phyloP scores from a whole-genome alignment of 225 moss, liverwort and hornwort species.

The Antitrichia curtipendula region DNA sequence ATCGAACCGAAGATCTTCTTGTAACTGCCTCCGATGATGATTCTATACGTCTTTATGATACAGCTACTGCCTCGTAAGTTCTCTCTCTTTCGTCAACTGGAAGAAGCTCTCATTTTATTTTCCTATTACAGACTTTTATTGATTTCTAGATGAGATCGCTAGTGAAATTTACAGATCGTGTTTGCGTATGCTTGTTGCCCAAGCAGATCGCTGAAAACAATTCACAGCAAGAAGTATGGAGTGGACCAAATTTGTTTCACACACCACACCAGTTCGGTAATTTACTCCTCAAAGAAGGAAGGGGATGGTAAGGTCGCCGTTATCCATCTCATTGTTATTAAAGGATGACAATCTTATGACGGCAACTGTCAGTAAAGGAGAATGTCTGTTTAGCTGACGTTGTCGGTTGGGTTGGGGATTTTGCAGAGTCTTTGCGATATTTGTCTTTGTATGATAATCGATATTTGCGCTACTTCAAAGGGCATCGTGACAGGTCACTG shows the following conservation, averaged over 20 bases:
- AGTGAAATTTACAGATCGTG: not conserved
- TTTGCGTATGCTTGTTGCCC: not conserved
- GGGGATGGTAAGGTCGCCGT: conserved; percentile 67
- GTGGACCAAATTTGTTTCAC: conserved; percentile 98
- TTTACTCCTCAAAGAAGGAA: conserved; percentile 94
- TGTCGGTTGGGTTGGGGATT: not conserved
- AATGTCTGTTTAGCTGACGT: not conserved
- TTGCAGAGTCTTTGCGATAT: conserved; percentile 84
- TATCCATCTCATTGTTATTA: not conserved
- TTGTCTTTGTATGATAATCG: conserved; percentile 91
- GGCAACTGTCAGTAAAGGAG: not conserved
- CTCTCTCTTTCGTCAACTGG: not conserved
- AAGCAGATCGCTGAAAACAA: conserved; percentile 84
- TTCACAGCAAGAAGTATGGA: conserved; percentile 97
- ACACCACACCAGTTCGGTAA: conserved; percentile 83
- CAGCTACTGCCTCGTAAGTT: conserved; percentile 64
- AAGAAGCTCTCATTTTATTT: not conserved
- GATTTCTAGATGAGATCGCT: not conserved
- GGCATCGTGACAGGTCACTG: conserved; percentile 91
- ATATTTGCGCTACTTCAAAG: conserved; percentile 99
- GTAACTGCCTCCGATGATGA: conserved; percentile 96
- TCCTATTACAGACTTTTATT: not conserved
- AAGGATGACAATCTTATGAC: not conserved
- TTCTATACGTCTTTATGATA: conserved; percentile 82
- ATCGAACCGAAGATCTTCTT: conserved; percentile 90